phyloP scores from a whole-genome alignment of 1,284 basidiomycete genomes.

The Cutaneotrichosporon dermatis region DNA sequence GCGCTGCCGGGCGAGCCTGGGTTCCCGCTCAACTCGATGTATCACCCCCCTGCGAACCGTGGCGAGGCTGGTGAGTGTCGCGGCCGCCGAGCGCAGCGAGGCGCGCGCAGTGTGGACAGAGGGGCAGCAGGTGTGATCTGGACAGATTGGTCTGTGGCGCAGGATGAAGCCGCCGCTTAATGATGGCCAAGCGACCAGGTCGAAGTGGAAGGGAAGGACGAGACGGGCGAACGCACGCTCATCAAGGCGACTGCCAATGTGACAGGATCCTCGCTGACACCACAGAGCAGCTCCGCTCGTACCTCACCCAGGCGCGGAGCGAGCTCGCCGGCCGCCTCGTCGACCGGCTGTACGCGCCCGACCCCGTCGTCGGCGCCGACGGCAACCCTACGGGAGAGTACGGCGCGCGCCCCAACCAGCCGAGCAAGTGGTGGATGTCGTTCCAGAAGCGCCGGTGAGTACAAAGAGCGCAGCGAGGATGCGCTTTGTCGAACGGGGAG shows the following conservation, averaged over 20 bases:
- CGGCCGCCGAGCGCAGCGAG: too few species aligned
- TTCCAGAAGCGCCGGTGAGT: slow-evolving; percentile 78
- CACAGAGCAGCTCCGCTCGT: slow-evolving; percentile 64
- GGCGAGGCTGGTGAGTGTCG: slow-evolving; percentile 70
- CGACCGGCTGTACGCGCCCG: slow-evolving; percentile 69
- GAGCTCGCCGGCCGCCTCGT: slow-evolving; percentile 82
- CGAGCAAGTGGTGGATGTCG: slow-evolving; percentile 99
- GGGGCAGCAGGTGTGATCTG: too few species aligned
- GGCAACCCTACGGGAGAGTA: slow-evolving; percentile 56
- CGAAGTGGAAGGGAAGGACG: background rate
- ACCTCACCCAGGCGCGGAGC: slow-evolving; percentile 87
- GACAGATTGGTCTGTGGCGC: too few species aligned
- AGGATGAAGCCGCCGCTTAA: too few species aligned
- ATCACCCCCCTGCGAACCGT: slow-evolving; percentile 71
- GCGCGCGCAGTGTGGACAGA: too few species aligned
- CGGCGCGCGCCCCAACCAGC: slow-evolving; percentile 54
- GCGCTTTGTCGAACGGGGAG: too few species aligned
- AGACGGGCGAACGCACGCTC: background rate
- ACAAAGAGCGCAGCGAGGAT: too few species aligned
- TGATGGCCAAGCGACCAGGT: too few species aligned
- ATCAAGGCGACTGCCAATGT: too few species aligned
- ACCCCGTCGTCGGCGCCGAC: slow-evolving; percentile 42
- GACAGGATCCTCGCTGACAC: slow-evolving; percentile 2
- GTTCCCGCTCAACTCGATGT: slow-evolving; percentile 90
- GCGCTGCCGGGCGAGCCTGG: slow-evolving; percentile 92